Evolutionary conservation across 768 basidiomycete species (phyloP), one percentile per base, ranked within the genome.

Genomic region (Hygrocybe punicea): DNA sequence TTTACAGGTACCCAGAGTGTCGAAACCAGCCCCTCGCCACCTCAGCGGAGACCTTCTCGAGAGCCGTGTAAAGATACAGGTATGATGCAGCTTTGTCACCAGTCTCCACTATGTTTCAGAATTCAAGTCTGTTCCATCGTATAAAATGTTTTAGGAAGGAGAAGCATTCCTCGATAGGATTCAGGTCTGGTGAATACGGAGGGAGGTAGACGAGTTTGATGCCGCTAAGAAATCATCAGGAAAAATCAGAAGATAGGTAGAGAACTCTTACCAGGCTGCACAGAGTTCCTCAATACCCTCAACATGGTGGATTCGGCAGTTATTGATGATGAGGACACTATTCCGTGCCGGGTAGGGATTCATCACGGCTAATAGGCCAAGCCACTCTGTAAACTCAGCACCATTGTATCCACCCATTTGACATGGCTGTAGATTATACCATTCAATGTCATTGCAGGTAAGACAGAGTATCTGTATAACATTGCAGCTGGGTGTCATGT

Each of bases 161-260:
- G 48, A 74, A 74, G 34, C 61, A 60, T 51, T 73, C 67, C 57
- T 74, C 73, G 57, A 71, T 74, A 4, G 71, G 73, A 56, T 73
- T 73, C 59, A 70, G 60, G 53, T 74, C 69, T 1, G 72, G 73
- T 2, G 67, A 74, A 58, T 73, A 73, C 34, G 72, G 68, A 6
- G 71, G 71, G 1, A 71, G 62, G 55, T 71, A 71, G 13, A 69
- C 45, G 2, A 73, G 65, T 37, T 60, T 63, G 13, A 66, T 62
- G 36, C 66, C 72, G 55, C 57, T 58, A 48, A 16, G 14, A 25
- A 51, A 55, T 29, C 50, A 1, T 34, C 24, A 40, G 13, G 29
- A 29, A 29, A 29, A 8, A 29, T 34, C 21, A 16, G 44, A 29
- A 33, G 16, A 56, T 13, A 2, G 40, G 51, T 34, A 29, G 29